Conservation (phyloP, 139 green algal species). For the Volvox reticuliferus region DNA sequence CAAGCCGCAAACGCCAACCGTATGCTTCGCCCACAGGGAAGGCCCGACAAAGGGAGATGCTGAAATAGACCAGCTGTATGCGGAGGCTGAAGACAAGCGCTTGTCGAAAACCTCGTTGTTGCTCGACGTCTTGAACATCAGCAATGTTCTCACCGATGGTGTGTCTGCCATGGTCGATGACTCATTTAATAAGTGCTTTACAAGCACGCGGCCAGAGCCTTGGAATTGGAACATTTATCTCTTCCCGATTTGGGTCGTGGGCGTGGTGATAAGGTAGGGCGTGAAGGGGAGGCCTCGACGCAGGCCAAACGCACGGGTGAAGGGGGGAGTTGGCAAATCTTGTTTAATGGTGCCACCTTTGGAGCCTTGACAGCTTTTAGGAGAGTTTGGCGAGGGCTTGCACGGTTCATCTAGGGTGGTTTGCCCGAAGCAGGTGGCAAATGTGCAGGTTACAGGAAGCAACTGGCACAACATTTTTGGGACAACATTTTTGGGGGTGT, state of each 20-base stretch:
- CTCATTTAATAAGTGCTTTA: slow-evolving; percentile 96
- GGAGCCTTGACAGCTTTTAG: no score
- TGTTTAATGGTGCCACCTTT: no score
- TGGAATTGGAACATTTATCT: slow-evolving; percentile 99
- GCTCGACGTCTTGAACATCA: slow-evolving; percentile 87
- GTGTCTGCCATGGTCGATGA: slow-evolving; percentile 93
- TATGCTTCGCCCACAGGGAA: slow-evolving; percentile 23
- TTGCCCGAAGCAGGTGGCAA: no score
- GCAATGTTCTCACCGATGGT: slow-evolving; percentile 84
- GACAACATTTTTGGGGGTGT: background rate
- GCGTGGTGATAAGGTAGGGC: slow-evolving; percentile 57
- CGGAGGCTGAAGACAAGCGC: slow-evolving; percentile 48
- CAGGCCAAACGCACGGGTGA: background rate
- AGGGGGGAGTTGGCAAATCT: no score
- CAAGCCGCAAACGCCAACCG: background rate
- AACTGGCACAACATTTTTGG: background rate
- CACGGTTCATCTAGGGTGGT: no score
- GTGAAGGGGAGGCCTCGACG: background rate
- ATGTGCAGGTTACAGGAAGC: no score
- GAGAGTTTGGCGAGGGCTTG: no score
- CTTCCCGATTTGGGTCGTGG: slow-evolving; percentile 87
- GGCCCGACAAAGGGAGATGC: slow-evolving; percentile 29
- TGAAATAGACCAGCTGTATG: slow-evolving; percentile 54
- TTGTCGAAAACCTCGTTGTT: slow-evolving; percentile 51
- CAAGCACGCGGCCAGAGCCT: slow-evolving; percentile 74